phyloP scores from a whole-genome alignment of 139 green algal genomes.

The Gonium pectorale region DNA sequence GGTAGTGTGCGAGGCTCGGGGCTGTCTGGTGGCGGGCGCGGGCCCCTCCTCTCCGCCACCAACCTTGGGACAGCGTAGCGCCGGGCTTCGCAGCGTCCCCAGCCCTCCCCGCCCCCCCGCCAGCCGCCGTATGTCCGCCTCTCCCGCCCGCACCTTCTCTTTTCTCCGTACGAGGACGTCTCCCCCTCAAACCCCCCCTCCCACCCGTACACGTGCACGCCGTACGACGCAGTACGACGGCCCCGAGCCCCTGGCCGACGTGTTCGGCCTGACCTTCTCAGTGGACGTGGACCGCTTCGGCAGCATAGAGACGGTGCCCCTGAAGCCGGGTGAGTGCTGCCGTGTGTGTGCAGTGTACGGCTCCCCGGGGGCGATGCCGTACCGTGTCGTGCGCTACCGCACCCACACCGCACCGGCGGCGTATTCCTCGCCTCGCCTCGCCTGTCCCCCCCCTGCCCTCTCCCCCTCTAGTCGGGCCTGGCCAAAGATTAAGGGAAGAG shows the following conservation, averaged over 20 bases:
- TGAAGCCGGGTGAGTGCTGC: slow-evolving; percentile 61
- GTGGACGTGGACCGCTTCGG: slow-evolving; percentile 82
- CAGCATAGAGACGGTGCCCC: slow-evolving; percentile 61
- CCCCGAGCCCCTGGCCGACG: slow-evolving; percentile 74
- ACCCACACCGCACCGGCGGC: not conserved
- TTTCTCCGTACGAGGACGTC: too few species aligned
- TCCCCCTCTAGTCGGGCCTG: not conserved
- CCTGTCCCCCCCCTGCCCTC: not conserved
- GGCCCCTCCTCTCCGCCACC: too few species aligned
- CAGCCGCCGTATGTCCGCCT: not conserved
- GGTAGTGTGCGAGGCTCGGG: too few species aligned
- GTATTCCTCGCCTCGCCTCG: not conserved
- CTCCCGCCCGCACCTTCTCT: not conserved
- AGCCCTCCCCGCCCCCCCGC: too few species aligned
- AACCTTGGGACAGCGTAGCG: too few species aligned
- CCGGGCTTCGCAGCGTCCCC: too few species aligned
- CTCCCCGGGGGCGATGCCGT: not conserved
- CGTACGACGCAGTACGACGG: slow-evolving; percentile 46
- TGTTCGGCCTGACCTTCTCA: slow-evolving; percentile 88
- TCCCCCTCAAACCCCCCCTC: too few species aligned
- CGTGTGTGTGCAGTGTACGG: not conserved
- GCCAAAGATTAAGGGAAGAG: too few species aligned
- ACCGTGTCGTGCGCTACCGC: not conserved
- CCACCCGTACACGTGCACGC: too few species aligned
- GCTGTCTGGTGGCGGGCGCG: too few species aligned